These are phyloP conservation scores for Trichothecium sympodiale DNA, from an alignment of 2,329 filamentous ascomycete genomes.

Conservation along the genomic window DNA sequence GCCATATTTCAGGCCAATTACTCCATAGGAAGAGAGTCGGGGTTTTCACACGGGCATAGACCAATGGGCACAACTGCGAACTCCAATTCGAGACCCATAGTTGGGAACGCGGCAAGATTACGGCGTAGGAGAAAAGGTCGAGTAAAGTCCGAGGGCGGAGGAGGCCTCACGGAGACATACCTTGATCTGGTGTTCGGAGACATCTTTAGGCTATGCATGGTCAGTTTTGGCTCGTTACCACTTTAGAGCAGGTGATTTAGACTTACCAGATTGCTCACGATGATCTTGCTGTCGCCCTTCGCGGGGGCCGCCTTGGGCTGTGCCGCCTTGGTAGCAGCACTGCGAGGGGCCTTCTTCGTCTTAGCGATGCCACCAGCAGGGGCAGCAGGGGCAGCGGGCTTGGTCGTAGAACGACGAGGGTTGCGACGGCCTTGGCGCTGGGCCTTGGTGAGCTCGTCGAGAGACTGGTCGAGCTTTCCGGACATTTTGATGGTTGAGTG, in stretches of 20 bases:
- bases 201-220: conserved; percentile 69
- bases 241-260: neutral
- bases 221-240: neutral
- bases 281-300: conserved; percentile 82
- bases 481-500: conserved; percentile 52
- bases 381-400: conserved; percentile 44
- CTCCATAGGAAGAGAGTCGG: conserved; percentile 5
- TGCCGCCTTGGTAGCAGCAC: conserved; percentile 45
- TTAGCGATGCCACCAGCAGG: conserved; percentile 84
- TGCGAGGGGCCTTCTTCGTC: conserved; percentile 51
- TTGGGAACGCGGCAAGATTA: conserved; percentile 10
- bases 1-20: conserved; percentile 18
- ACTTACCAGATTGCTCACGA: conserved; percentile 95
- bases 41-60: conserved; percentile 1
- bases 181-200: conserved; percentile 97
- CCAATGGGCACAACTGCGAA: neutral
- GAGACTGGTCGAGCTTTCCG: conserved; percentile 91
- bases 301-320: conserved; percentile 52
- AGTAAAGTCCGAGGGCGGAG: conserved; percentile 58
- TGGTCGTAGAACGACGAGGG: conserved; percentile 35
- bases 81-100: no score
- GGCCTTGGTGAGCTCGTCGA: conserved; percentile 91
- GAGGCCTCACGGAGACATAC: conserved; percentile 92
- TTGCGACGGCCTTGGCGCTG: conserved; percentile 45
- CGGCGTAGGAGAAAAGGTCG: conserved; percentile 38